Conservation (phyloP, 805 yeast genomes). For the Nakazawaea molendinolei region DNA sequence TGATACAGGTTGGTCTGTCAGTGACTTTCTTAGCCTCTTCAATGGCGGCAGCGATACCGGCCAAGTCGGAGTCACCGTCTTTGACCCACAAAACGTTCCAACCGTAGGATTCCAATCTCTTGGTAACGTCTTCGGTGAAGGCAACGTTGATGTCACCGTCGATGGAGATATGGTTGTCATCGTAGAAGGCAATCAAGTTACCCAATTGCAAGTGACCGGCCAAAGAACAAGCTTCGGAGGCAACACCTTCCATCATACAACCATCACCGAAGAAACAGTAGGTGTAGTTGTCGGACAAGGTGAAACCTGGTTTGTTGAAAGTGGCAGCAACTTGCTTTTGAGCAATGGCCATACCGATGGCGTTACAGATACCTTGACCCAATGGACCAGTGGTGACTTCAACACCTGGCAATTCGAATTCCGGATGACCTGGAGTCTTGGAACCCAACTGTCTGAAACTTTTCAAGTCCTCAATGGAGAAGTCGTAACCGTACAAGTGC, state of each 20-base stretch:
- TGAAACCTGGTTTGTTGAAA: constrained; percentile 81
- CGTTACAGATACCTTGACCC: constrained; percentile 96
- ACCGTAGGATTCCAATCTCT: constrained; percentile 86
- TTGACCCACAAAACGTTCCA: constrained; percentile 80
- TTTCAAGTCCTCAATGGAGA: constrained; percentile 80
- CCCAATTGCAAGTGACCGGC: constrained; percentile 95
- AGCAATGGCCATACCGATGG: constrained; percentile 95
- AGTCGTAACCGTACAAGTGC: constrained; percentile 79
- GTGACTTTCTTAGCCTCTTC: constrained; percentile 70
- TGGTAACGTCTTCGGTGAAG: constrained; percentile 86
- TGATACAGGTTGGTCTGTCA: constrained; percentile 85
- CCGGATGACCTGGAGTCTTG: constrained; percentile 98
- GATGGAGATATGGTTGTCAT: constrained; percentile 93
- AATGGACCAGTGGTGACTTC: constrained; percentile 98
- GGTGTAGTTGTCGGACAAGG: constrained; percentile 68
- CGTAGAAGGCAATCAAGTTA: constrained; percentile 92
- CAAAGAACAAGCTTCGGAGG: constrained; percentile 87
- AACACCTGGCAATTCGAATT: constrained; percentile 82
- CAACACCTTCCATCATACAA: constrained; percentile 96
- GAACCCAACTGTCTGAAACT: constrained; percentile 85
- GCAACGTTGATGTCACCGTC: constrained; percentile 89
- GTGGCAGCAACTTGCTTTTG: constrained; percentile 88
- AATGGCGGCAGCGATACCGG: constrained; percentile 66
- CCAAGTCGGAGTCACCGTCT: constrained; percentile 76
- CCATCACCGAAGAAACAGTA: constrained; percentile 92